Percentiles rank a stretch among this genome's conserved stretches.
Evolutionary conservation across 139 green algal genomes (phyloP).

Genomic region (Coccomyxa sp.): DNA sequence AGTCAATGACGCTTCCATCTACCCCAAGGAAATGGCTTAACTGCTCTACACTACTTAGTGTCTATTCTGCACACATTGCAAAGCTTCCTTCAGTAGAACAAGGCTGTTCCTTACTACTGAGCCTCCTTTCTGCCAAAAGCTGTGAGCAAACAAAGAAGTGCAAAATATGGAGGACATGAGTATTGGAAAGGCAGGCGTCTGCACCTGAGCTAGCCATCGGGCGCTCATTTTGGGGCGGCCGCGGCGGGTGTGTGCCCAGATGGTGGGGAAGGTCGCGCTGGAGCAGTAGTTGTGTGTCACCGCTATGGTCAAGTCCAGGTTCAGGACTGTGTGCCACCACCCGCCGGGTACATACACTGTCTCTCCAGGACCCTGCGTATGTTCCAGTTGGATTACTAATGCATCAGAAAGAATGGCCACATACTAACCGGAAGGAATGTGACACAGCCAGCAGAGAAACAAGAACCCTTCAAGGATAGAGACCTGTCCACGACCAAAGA

Average conservation of each 20-base stretch:
- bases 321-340: conserved; percentile 81
- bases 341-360: conserved; percentile 72
- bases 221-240: conserved; percentile 73
- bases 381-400: neutral
- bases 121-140: neutral
- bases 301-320: conserved; percentile 71
- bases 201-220: conserved; percentile 57
- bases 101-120: too few relatives aligned
- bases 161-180: neutral
- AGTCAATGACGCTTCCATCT: too few relatives aligned
- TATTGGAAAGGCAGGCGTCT: neutral
- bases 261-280: conserved; percentile 62
- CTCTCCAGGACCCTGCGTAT: conserved; percentile 51
- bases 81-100: too few relatives aligned
- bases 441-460: too few relatives aligned
- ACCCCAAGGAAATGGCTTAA: too few relatives aligned
- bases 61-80: too few relatives aligned
- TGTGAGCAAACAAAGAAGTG: neutral
- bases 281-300: conserved; percentile 75
- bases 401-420: neutral
- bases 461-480: too few relatives aligned
- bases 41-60: too few relatives aligned
- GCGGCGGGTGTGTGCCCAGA: conserved; percentile 57
- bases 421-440: too few relatives aligned
- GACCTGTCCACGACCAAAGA: too few relatives aligned